Conservation (phyloP, 371 early-diverging fungal genomes). For the Fennellomyces sp. region DNA sequence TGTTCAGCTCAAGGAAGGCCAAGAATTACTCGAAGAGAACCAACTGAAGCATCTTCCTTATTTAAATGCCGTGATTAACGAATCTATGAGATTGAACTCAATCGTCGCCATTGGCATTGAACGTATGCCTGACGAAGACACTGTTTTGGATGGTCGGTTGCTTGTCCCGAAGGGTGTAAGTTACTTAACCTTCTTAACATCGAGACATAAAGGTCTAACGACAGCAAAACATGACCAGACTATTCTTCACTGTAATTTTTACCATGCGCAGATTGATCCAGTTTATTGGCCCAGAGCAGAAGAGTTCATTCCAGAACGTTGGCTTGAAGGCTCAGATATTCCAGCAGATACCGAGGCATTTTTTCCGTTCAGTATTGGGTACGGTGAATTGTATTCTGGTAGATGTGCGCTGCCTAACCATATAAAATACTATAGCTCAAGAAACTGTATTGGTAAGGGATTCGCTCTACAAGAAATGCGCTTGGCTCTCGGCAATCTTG, state of each 20-base stretch:
- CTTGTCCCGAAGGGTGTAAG: conserved; percentile 31
- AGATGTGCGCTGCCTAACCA: neutral
- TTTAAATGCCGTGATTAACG: conserved; percentile 40
- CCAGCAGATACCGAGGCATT: conserved; percentile 27
- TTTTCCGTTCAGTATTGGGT: conserved; percentile 42
- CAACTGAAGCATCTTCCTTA: conserved; percentile 38
- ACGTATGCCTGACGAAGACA: conserved; percentile 17
- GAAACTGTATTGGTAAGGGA: conserved; percentile 54
- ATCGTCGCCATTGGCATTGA: conserved; percentile 20
- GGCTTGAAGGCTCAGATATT: conserved; percentile 17
- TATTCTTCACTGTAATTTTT: conserved; percentile 1
- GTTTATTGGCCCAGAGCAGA: conserved; percentile 27
- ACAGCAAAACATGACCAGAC: conserved; percentile 1
- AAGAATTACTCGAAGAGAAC: conserved; percentile 22
- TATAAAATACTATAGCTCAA: conserved; percentile 16
- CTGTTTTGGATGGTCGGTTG: conserved; percentile 11
- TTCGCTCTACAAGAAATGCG: conserved; percentile 55
- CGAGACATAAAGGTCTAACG: too few relatives aligned
- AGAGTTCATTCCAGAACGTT: conserved; percentile 36
- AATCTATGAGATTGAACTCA: conserved; percentile 31
- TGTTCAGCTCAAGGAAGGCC: conserved; percentile 1
- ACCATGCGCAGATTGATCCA: conserved; percentile 17
- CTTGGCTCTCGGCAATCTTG: conserved; percentile 29
- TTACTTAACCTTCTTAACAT: neutral
- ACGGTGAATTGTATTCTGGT: neutral